phyloP scores from a whole-genome alignment of 768 basidiomycete species.

The Boletus vinaceobasis region DNA sequence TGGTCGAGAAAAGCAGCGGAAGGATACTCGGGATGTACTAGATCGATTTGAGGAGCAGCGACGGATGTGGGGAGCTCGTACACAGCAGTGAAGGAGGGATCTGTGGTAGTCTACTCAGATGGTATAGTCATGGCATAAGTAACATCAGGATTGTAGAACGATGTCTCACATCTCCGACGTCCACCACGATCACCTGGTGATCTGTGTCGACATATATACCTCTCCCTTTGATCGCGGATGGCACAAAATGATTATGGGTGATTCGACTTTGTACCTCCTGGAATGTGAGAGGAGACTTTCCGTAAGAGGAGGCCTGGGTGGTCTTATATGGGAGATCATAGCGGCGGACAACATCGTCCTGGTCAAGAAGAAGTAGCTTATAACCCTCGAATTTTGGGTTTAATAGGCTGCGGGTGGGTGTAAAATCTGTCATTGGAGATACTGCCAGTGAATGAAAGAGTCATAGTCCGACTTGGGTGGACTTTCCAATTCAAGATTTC shows the following conservation, averaged over 20 bases:
- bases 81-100: conserved; percentile 52
- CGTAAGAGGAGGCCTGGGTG: conserved; percentile 55
- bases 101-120: conserved; percentile 46
- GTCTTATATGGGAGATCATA: conserved; percentile 45
- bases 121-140: conserved; percentile 10
- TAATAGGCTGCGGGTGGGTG: conserved; percentile 50
- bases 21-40: conserved; percentile 67
- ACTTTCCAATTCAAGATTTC: background rate
- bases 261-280: conserved; percentile 83
- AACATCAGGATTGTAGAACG: background rate
- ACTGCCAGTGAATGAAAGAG: background rate
- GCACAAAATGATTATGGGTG: conserved; percentile 74
- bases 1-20: conserved; percentile 57
- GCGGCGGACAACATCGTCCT: conserved; percentile 53
- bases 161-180: conserved; percentile 53
- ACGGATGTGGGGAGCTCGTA: conserved; percentile 60
- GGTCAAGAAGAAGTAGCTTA: conserved; percentile 59
- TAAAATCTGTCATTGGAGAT: conserved; percentile 37
- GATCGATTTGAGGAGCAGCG: conserved; percentile 36
- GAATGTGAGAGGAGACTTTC: conserved; percentile 62
- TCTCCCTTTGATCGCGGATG: conserved; percentile 42
- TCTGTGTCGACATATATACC: conserved; percentile 69
- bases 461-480: background rate
- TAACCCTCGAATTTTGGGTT: conserved; percentile 89
- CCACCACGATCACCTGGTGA: conserved; percentile 57